Base-by-base conservation (phyloP, 1,284 basidiomycete species). In the Papiliotrema laurentii region DNA sequence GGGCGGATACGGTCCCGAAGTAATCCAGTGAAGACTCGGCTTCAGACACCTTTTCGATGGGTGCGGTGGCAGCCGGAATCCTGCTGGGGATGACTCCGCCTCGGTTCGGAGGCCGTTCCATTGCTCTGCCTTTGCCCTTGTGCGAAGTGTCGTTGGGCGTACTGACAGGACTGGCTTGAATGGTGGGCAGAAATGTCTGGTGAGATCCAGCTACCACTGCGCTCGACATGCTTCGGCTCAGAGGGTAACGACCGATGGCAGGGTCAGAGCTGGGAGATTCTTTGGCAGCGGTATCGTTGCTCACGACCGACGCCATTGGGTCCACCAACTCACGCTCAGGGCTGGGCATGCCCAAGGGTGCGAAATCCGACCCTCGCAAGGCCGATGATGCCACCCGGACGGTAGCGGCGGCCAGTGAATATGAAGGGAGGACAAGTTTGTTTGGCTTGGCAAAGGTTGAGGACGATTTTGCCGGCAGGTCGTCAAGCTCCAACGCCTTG, bases 291-390 rank as follows among this genome's bases (percentile, higher is more conserved):
- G 28, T 47, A 13, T 7, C 39, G 13, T 35, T 21, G 3, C 43
- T 13, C 5, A 59, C 40, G 18, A 60, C 37, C 3, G 54, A 55
- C 4, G 64, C 81, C 81, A 91, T 83, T 0, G 89, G 89, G 67
- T 91, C 89, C 6, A 83, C 83, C 26, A 92, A 78, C 63, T 92
- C 89, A 59, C 86, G 83, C 65, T 92, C 89, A 0, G 89, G 89
- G 27, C 85, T 88, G 2, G 89, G 89, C 1, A 91, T 76, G 0
- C 85, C 83, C 11, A 92, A 77, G 0, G 89, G 89, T 0, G 71
- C 64, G 33, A 77, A 65, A 40, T 72, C 61, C 7, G 55, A 48
- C 7, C 56, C 47, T 2, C 50, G 49, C 2, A 73, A 55, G 2
- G 57, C 55, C 10, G 68, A 64, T 2, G 74, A 69, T 18, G 89